These are phyloP conservation scores for Westerdykella aurantiaca DNA, from an alignment of 2,329 filamentous ascomycete genomes.

Conservation along the genomic window DNA sequence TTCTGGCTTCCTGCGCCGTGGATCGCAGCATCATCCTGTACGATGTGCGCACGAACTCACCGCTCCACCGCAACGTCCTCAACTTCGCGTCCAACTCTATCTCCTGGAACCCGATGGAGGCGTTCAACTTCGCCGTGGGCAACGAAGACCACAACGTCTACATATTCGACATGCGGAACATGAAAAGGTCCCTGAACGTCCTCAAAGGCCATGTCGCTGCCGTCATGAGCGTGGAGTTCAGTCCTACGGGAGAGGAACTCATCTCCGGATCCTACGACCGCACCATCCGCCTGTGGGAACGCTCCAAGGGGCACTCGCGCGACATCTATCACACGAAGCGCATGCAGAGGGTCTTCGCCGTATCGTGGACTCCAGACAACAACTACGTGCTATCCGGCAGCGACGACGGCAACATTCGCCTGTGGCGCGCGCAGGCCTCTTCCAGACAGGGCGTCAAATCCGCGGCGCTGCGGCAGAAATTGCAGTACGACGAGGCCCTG, in stretches of 20 bases:
- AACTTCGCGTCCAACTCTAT: slow-evolving; percentile 92
- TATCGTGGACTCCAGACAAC: slow-evolving; percentile 79
- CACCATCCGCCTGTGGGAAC: slow-evolving; percentile 79
- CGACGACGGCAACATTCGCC: slow-evolving; percentile 83
- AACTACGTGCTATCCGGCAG: slow-evolving; percentile 86
- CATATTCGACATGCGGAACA: slow-evolving; percentile 90
- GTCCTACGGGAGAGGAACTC: slow-evolving; percentile 87
- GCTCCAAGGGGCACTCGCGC: slow-evolving; percentile 73
- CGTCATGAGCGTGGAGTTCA: slow-evolving; percentile 95
- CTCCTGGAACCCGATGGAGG: slow-evolving; percentile 92
- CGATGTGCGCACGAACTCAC: slow-evolving; percentile 79
- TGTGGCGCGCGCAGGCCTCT: slow-evolving; percentile 87
- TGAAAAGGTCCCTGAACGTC: slow-evolving; percentile 81
- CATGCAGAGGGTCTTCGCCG: slow-evolving; percentile 90
- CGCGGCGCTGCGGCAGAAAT: slow-evolving; percentile 73
- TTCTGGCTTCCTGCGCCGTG: slow-evolving; percentile 77
- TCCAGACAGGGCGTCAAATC: slow-evolving; percentile 79
- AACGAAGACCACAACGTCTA: slow-evolving; percentile 93
- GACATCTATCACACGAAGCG: slow-evolving; percentile 97
- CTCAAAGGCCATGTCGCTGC: slow-evolving; percentile 85
- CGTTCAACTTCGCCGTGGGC: slow-evolving; percentile 88
- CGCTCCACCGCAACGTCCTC: slow-evolving; percentile 74
- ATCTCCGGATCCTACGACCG: slow-evolving; percentile 86
- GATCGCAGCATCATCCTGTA: slow-evolving; percentile 87
- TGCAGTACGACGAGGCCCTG: slow-evolving; percentile 87